Base-by-base conservation (phyloP, 257 asterid genomes). In the Nyctanthes arbortristis region DNA sequence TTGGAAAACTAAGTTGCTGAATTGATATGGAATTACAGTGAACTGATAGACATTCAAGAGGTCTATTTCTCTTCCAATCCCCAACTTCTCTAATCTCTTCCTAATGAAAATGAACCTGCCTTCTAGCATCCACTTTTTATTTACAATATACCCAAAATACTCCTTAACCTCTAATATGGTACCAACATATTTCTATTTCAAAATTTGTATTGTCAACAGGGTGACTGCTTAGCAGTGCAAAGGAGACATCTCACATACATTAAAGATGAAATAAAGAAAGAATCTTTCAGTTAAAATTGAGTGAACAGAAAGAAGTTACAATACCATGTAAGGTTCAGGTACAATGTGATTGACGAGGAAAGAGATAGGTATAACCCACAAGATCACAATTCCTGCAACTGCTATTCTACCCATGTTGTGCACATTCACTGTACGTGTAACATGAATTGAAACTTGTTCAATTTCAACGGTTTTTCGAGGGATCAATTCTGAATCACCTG, bases 321-420 rank as follows among this genome's bases (percentile, higher is more conserved):
- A 39, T 78, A 91, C 99, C 99, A 94, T 94, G 84, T 93, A 91
- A 24, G 99, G 97, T 0, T 89, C 81, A 29, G 96, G 88, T 68
- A 89, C 97, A 78, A 89, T 70, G 76, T 60, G 90, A 86, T 89
- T 91, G 65, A 93, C 84, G 20, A 93, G 74, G 68, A 91, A 35
- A 37, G 89, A 83, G 59, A 87, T 45, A 8, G 96, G 94, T 31
- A 91, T 33, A 2, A 87, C 78, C 88, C 99, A 91, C 43, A 82
- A 71, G 63, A 78, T 69, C 27, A 82, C 89, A 32, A 77, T 66
- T 39, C 75, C 65, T 12, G 86, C 87, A 13, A 91, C 93, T 11
- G 85, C 83, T 7, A 70, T 32, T 79, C 89, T 86, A 25, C 97
- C 99, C 99, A 94, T 84, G 30, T 22, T 72, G 20, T 36, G 16